Conservation (phyloP, 2,329 filamentous ascomycete genomes). For the Fusarium liriodendri region DNA sequence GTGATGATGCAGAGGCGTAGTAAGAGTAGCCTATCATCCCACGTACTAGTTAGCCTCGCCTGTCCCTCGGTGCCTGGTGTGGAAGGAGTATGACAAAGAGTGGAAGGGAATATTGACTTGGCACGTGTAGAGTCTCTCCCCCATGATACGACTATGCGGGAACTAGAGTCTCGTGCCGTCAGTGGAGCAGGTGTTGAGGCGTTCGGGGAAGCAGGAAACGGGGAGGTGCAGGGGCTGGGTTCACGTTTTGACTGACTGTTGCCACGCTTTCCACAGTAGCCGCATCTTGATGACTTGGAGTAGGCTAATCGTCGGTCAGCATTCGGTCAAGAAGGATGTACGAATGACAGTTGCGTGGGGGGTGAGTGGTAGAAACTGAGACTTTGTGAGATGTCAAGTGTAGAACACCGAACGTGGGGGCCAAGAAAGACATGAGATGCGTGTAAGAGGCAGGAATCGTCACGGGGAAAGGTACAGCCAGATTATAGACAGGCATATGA, state of each 20-base stretch:
- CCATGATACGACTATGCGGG: conserved; percentile 11
- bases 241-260: conserved; percentile 64
- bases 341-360: conserved; percentile 35
- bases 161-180: conserved; percentile 6
- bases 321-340: conserved; percentile 16
- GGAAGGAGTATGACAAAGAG: background rate
- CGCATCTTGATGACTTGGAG: conserved; percentile 63
- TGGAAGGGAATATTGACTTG: background rate
- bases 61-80: conserved; percentile 4
- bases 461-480: background rate
- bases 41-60: conserved; percentile 37
- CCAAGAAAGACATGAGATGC: background rate
- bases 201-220: background rate
- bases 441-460: background rate
- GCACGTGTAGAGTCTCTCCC: conserved; percentile 10
- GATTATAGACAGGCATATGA: background rate
- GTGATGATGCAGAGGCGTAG: conserved; percentile 70
- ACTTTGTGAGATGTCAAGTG: conserved; percentile 22
- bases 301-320: conserved; percentile 56
- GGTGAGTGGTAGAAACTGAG: conserved; percentile 25
- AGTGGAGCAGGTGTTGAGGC: conserved; percentile 8
- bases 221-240: conserved; percentile 28
- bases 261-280: conserved; percentile 62
- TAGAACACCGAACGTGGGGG: conserved; percentile 26
- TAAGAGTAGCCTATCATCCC: conserved; percentile 74